Evolutionary conservation across 768 basidiomycete genomes (phyloP).

Genomic region (Coprinopsis marcescibilis): DNA sequence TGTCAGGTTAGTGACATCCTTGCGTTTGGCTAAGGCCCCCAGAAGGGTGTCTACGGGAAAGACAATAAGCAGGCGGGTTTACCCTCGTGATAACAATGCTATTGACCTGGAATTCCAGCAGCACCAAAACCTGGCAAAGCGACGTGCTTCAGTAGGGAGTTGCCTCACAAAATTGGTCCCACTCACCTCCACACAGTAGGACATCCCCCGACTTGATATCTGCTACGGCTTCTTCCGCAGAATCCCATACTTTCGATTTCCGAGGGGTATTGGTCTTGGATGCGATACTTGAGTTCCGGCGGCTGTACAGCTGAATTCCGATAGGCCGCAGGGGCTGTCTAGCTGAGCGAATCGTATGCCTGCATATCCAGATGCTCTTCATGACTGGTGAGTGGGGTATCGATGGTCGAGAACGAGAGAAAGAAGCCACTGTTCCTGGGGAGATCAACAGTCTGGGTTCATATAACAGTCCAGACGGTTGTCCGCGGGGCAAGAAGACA

Average conservation of each 20-base stretch:
- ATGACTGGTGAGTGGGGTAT: background rate
- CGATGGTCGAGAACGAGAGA: background rate
- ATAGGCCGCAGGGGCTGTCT: background rate
- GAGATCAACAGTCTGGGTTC: no score
- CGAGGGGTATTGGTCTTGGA: constrained; percentile 24
- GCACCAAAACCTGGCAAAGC: constrained; percentile 69
- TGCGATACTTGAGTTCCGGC: constrained; percentile 30
- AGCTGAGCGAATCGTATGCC: constrained; percentile 1
- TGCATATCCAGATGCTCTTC: background rate
- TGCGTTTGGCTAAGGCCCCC: constrained; percentile 65
- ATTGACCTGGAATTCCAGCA: constrained; percentile 78
- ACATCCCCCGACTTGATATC: constrained; percentile 77
- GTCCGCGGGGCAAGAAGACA: no score
- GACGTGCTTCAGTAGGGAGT: constrained; percentile 1
- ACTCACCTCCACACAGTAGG: constrained; percentile 76
- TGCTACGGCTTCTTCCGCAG: constrained; percentile 76
- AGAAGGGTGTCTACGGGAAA: constrained; percentile 67
- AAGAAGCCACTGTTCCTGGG: background rate
- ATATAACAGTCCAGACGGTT: no score
- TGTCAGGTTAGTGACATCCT: constrained; percentile 68
- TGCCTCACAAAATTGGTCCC: background rate
- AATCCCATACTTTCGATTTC: constrained; percentile 70
- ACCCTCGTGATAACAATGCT: background rate
- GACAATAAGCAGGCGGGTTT: constrained; percentile 2
- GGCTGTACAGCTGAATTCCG: background rate